These are phyloP conservation scores for Diaporthe sp. DNA, from an alignment of 2,329 filamentous ascomycete genomes.

Conservation along the genomic window DNA sequence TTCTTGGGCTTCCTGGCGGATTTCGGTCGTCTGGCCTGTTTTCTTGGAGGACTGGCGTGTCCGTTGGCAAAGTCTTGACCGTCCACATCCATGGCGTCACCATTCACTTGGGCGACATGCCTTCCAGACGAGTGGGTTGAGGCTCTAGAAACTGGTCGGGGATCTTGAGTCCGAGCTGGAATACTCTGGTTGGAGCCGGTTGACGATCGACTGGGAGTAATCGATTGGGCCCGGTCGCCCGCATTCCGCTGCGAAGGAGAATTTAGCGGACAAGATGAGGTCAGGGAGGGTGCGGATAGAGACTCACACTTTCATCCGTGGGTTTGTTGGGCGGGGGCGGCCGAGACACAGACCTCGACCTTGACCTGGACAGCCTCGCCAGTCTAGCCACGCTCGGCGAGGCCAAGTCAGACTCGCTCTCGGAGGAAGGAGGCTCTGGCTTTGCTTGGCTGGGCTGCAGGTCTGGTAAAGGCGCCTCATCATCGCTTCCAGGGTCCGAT, in stretches of 20 bases:
- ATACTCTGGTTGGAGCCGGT: constrained; percentile 30
- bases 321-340: neutral
- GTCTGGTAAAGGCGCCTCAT: neutral
- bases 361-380: constrained; percentile 29
- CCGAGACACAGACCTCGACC: constrained; percentile 31
- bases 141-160: neutral
- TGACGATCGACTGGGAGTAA: constrained; percentile 17
- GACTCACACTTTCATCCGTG: constrained; percentile 22
- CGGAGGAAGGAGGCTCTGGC: neutral
- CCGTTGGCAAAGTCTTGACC: neutral
- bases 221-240: neutral
- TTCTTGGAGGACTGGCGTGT: neutral
- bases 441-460: constrained; percentile 22
- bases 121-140: neutral
- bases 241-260: neutral
- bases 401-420: neutral
- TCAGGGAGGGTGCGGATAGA: neutral
- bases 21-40: neutral
- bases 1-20: neutral
- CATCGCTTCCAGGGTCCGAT: neutral
- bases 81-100: neutral
- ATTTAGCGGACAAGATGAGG: neutral
- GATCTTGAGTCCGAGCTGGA: constrained; percentile 19
- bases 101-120: neutral
- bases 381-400: constrained; percentile 22